Evolutionary conservation across 2,329 filamentous ascomycete genomes (phyloP).

Genomic region (Ophiostoma himal-ulmi): DNA sequence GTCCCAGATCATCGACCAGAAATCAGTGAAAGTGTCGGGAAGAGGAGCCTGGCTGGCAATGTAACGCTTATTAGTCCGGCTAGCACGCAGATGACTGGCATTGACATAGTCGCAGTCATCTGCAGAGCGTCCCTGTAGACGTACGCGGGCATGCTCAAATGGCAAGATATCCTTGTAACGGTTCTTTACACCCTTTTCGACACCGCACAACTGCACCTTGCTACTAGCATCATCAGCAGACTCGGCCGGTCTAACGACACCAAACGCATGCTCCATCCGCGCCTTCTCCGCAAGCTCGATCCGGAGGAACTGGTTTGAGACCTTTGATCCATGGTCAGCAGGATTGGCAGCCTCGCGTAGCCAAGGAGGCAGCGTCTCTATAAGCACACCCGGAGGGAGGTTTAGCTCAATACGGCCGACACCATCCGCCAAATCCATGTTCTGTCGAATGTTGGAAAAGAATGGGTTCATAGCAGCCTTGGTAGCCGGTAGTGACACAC

Average conservation of each 20-base stretch:
- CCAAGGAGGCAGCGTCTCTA: conserved; percentile 65
- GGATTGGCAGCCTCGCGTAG: conserved; percentile 61
- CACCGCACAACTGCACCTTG: conserved; percentile 71
- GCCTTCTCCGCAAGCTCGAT: conserved; percentile 83
- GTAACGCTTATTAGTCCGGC: conserved; percentile 81
- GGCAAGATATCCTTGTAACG: conserved; percentile 97
- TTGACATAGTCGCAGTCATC: conserved; percentile 91
- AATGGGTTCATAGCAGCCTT: conserved; percentile 75
- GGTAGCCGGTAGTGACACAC: conserved; percentile 70
- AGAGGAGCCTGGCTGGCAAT: conserved; percentile 94
- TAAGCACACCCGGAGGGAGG: conserved; percentile 42
- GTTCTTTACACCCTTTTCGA: conserved; percentile 93
- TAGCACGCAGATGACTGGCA: conserved; percentile 76
- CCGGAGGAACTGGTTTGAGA: conserved; percentile 74
- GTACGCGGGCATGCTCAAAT: conserved; percentile 88
- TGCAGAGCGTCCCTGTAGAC: conserved; percentile 59
- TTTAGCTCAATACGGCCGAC: conserved; percentile 71
- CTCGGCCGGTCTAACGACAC: conserved; percentile 41
- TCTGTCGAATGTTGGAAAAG: conserved; percentile 93
- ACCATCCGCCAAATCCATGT: conserved; percentile 88
- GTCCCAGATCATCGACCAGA: conserved; percentile 97
- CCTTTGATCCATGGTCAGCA: conserved; percentile 67
- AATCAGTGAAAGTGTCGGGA: conserved; percentile 89
- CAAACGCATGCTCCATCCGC: conserved; percentile 79
- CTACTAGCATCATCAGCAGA: conserved; percentile 26